Evolutionary conservation across 2,329 filamentous ascomycete genomes (phyloP), one percentile per base, ranked within the genome.

Genomic region (Penicillium sclerotiorum): DNA sequence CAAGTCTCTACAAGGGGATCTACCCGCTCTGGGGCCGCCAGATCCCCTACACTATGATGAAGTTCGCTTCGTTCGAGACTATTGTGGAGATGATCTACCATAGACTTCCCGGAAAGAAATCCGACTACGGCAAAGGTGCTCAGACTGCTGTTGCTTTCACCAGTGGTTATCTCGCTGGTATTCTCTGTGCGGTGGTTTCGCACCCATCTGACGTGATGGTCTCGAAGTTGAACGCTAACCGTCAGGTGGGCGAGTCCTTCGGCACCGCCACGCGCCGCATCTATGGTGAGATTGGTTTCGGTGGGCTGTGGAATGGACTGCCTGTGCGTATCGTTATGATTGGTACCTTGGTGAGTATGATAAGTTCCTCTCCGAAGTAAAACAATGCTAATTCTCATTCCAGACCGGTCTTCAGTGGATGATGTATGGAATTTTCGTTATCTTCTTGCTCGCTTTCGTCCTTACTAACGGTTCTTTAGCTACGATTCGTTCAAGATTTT

Each of bases 11-110:
- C 80, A 95, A 95, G 74, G 92, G 91, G 42, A 75, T 96, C 17
- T 93, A 94, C 66, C 92, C 91, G 27, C 83, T 96, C 21, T 96
- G 91, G 92, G 91, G 86, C 40, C 84, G 91, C 20, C 91, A 96
- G 75, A 95, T 96, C 64, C 91, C 92, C 1, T 90, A 91, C 73
- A 92, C 87, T 6, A 90, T 90, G 87, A 90, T 90, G 84, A 94
- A 95, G 79, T 95, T 96, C 69, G 90, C 90, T 27, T 92, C 89
- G 1, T 96, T 95, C 62, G 91, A 96, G 75, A 91, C 87, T 17
- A 90, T 92, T 52, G 90, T 95, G 49, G 87, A 89, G 67, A 84
- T 84, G 79, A 95, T 96, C 64, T 96, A 95, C 71, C 77, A 78
- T 40, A 78, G 83, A 28, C 80, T 96, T 6, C 90, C 90, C 0